phyloP scores from a whole-genome alignment of 208 protist genomes.

The Endotrypanum monterogeii region DNA sequence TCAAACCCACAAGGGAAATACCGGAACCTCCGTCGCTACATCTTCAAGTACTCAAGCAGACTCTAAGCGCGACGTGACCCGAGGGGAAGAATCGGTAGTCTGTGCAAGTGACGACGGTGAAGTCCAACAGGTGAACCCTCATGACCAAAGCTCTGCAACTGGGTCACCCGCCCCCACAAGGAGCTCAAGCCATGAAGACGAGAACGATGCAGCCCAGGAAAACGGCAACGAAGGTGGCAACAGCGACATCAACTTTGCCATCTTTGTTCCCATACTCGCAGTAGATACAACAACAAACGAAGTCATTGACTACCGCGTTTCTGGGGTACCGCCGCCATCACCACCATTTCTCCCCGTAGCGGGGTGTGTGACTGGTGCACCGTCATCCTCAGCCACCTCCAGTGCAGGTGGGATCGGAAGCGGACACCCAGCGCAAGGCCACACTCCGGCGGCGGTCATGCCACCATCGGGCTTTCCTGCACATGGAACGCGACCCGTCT shows the following conservation, averaged over 20 bases:
- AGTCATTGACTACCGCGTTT: slow-evolving; percentile 35
- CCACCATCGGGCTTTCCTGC: slow-evolving; percentile 2
- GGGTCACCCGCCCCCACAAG: background rate
- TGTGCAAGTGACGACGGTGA: background rate
- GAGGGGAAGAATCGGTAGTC: background rate
- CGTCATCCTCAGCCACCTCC: background rate
- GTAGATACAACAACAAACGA: slow-evolving; percentile 34
- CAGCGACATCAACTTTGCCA: slow-evolving; percentile 20
- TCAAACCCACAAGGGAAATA: background rate
- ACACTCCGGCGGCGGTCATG: background rate
- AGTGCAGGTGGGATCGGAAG: background rate
- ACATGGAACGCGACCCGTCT: slow-evolving; percentile 10
- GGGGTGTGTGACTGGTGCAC: background rate
- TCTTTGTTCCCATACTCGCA: slow-evolving; percentile 37
- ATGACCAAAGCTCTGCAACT: background rate
- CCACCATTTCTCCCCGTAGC: background rate
- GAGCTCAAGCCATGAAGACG: background rate
- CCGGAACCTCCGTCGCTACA: too few relatives aligned
- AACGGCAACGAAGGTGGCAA: background rate
- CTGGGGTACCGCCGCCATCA: background rate
- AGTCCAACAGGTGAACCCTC: background rate
- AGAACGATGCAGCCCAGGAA: background rate
- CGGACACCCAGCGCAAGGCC: slow-evolving; percentile 3
- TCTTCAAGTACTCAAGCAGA: background rate
- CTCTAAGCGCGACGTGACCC: background rate